phyloP scores from a whole-genome alignment of 192 early-diverging fungal genomes.

The Entomortierella chlamydospora region DNA sequence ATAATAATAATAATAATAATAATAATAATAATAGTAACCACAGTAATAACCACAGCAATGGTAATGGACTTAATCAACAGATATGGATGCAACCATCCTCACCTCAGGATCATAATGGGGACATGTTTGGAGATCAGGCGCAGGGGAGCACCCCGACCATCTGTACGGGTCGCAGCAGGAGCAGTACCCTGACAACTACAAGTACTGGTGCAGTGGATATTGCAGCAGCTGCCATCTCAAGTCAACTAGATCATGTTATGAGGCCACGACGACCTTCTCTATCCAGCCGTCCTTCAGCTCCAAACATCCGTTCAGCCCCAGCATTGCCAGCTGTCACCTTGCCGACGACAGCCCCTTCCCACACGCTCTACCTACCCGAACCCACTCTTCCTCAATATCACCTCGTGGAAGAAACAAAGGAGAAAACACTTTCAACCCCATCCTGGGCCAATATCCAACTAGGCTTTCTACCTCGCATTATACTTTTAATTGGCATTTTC shows the following conservation, averaged over 20 bases:
- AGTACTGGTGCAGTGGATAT: slow-evolving; percentile 13
- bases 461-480: slow-evolving; percentile 45
- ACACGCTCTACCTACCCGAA: slow-evolving; percentile 16
- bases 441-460: slow-evolving; percentile 21
- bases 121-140: slow-evolving; percentile 1
- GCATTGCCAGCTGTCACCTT: not conserved
- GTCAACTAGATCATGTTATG: slow-evolving; percentile 36
- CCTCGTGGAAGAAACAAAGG: not conserved
- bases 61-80: not conserved
- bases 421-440: not conserved
- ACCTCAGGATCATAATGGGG: slow-evolving; percentile 15
- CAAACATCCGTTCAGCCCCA: slow-evolving; percentile 6
- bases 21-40: too few relatives aligned
- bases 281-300: slow-evolving; percentile 9
- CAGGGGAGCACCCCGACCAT: slow-evolving; percentile 12
- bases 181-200: slow-evolving; percentile 34
- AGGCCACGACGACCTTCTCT: slow-evolving; percentile 35
- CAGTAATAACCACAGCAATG: not conserved
- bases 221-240: slow-evolving; percentile 15
- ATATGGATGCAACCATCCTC: not conserved
- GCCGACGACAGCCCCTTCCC: not conserved
- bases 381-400: slow-evolving; percentile 22
- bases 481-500: slow-evolving; percentile 41
- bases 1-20: not conserved
- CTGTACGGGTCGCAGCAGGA: slow-evolving; percentile 47